phyloP scores from a whole-genome alignment of 1,139 yeast genomes.

The Hansenula lynferdii region DNA sequence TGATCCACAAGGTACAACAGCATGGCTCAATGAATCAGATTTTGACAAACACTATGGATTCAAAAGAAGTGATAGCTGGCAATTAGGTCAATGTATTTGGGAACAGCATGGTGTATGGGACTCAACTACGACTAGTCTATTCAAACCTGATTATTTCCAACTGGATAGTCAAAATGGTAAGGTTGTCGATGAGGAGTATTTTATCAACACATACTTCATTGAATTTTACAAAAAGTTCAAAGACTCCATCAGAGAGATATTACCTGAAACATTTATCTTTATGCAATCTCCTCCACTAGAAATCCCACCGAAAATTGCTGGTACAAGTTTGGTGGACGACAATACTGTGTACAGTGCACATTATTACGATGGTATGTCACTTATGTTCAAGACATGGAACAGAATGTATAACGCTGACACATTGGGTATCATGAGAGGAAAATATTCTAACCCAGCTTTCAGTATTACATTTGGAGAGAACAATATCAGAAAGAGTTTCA shows the following conservation, averaged over 20 bases:
- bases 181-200: slow-evolving; percentile 48
- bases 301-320: slow-evolving; percentile 64
- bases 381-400: slow-evolving; percentile 87
- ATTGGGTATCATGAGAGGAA: slow-evolving; percentile 79
- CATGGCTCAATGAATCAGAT: slow-evolving; percentile 55
- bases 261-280: slow-evolving; percentile 50
- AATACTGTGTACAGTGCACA: slow-evolving; percentile 80
- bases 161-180: slow-evolving; percentile 36
- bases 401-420: slow-evolving; percentile 78
- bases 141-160: slow-evolving; percentile 45
- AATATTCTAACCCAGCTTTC: slow-evolving; percentile 68
- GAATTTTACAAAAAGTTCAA: slow-evolving; percentile 51
- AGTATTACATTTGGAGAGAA: slow-evolving; percentile 78
- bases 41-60: slow-evolving; percentile 68
- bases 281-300: slow-evolving; percentile 85
- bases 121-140: slow-evolving; percentile 29
- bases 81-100: slow-evolving; percentile 72
- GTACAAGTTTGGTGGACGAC: slow-evolving; percentile 52
- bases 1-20: slow-evolving; percentile 63
- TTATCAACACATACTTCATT: slow-evolving; percentile 58
- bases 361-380: slow-evolving; percentile 88
- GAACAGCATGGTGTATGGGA: slow-evolving; percentile 79
- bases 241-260: slow-evolving; percentile 39
- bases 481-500: slow-evolving; percentile 68
- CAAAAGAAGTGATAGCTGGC: slow-evolving; percentile 60